These are phyloP conservation scores for Camellia granthamiana DNA, from an alignment of 148 eudicot genomes.

Conservation along the genomic window DNA sequence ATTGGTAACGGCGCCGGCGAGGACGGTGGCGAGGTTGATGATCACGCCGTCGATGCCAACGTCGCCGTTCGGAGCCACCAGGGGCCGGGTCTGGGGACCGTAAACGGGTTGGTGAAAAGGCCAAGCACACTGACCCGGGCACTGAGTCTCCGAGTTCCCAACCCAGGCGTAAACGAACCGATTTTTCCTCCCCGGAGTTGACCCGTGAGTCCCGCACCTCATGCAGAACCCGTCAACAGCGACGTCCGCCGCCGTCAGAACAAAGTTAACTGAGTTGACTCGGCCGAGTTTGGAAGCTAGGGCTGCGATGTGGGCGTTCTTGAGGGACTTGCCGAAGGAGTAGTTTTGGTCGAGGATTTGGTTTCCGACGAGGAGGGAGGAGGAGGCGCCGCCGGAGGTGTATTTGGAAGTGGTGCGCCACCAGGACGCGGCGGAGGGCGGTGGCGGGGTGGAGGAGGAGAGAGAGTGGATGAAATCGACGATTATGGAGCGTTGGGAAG, in stretches of 20 bases:
- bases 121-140: slow-evolving; percentile 60
- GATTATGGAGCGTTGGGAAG: slow-evolving; percentile 53
- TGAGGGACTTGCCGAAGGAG: slow-evolving; percentile 49
- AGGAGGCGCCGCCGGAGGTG: slow-evolving; percentile 31
- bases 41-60: slow-evolving; percentile 58
- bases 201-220: slow-evolving; percentile 60
- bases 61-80: slow-evolving; percentile 48
- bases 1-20: slow-evolving; percentile 52
- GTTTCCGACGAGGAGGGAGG: slow-evolving; percentile 30
- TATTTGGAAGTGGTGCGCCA: slow-evolving; percentile 58
- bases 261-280: slow-evolving; percentile 27
- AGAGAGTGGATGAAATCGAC: slow-evolving; percentile 55
- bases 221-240: slow-evolving; percentile 59
- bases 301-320: slow-evolving; percentile 28
- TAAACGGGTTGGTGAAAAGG: slow-evolving; percentile 47
- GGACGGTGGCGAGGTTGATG: slow-evolving; percentile 42
- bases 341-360: slow-evolving; percentile 39
- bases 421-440: slow-evolving; percentile 56
- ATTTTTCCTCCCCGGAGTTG: slow-evolving; percentile 8
- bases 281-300: slow-evolving; percentile 28
- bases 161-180: slow-evolving; percentile 50
- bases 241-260: slow-evolving; percentile 60
- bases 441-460: slow-evolving; percentile 17
- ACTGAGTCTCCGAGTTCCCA: slow-evolving; percentile 44
- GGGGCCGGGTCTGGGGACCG: slow-evolving; percentile 47